Base-by-base conservation (phyloP, 1,139 yeast genomes). In the Kurtzmaniella natalensis region DNA sequence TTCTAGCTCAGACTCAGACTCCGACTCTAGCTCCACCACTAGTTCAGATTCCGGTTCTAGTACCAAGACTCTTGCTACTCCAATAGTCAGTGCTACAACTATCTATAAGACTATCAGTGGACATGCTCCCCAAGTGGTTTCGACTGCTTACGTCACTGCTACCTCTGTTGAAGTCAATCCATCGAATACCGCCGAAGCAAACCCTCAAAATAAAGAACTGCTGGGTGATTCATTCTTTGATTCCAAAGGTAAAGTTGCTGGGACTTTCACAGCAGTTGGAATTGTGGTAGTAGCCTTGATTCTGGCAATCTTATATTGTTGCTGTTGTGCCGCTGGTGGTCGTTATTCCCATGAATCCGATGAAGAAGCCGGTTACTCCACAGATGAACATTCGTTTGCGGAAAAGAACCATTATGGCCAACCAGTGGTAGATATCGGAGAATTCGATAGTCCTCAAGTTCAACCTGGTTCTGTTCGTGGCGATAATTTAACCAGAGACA, bases 231-330 rank as follows among this genome's bases (percentile, higher is more conserved):
- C 70, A 8, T 73, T 78, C 47, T 80, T 78, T 51, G 70, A 70
- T 42, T 57, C 72, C 33, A 71, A 65, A 37, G 86, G 84, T 1
- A 78, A 78, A 44, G 87, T 81, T 1, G 88, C 86, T 0, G 88
- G 88, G 9, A 78, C 81, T 0, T 81, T 81, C 54, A 72, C 82
- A 0, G 87, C 73, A 0, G 87, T 81, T 5, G 87, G 82, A 2
- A 50, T 80, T 3, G 76, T 74, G 3, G 73, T 57, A 0, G 48
- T 69, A 1, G 76, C 67, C 1, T 31, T 76, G 1, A 41, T 75
- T 1, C 27, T 46, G 0, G 63, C 56, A 3, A 37, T 62, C 1
- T 38, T 64, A 6, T 65, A 61, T 45, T 65, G 64, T 45, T 68
- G 71, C 42, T 66, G 67, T 38, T 62, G 61, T 25, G 43, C 38